Evolutionary conservation across 805 yeast genomes (phyloP).

Genomic region (Saccharomycopsis synnaedendra): DNA sequence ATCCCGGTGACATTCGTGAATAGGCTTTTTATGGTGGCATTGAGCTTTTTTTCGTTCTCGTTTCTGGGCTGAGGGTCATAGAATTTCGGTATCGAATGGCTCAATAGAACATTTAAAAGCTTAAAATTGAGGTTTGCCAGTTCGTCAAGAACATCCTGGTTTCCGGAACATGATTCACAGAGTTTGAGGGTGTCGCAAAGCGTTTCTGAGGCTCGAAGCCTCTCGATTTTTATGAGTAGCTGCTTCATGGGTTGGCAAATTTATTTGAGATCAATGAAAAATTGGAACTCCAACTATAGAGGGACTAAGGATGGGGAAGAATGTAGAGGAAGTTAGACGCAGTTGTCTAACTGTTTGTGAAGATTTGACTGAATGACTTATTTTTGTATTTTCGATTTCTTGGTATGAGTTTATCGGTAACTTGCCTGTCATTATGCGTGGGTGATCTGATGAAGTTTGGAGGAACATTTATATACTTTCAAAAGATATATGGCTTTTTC

Average conservation of each 20-base stretch:
- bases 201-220: neutral
- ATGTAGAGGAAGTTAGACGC: too few species aligned
- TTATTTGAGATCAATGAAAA: neutral
- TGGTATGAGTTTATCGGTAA: too few species aligned
- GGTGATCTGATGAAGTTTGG: too few species aligned
- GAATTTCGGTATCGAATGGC: conserved; percentile 6
- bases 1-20: conserved; percentile 5
- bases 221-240: conserved; percentile 8
- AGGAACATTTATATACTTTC: too few species aligned
- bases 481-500: too few species aligned
- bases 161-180: neutral
- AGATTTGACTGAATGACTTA: too few species aligned
- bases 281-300: too few species aligned
- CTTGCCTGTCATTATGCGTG: too few species aligned
- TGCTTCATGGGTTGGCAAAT: conserved; percentile 8
- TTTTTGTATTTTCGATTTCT: too few species aligned
- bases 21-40: neutral
- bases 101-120: conserved; percentile 6
- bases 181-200: neutral
- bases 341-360: too few species aligned
- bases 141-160: neutral
- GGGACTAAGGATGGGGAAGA: too few species aligned
- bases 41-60: neutral
- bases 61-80: neutral
- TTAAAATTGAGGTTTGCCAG: conserved; percentile 12